Evolutionary conservation across 768 basidiomycete species (phyloP).

Genomic region (Amanita pallidorosea): DNA sequence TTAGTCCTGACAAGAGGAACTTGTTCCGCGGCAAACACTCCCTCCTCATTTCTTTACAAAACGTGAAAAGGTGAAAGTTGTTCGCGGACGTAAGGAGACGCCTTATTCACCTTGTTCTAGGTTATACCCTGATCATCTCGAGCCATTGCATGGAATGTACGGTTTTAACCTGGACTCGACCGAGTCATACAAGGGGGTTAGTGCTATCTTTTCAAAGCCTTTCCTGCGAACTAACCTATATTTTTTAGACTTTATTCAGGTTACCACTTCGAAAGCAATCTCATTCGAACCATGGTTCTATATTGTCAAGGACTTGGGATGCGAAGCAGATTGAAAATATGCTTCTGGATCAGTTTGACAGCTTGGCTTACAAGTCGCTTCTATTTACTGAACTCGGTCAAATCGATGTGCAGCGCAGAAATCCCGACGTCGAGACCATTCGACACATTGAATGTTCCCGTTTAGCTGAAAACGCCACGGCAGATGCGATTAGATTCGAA

Average conservation of each 20-base stretch:
- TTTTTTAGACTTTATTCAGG: constrained; percentile 31
- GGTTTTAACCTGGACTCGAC: constrained; percentile 21
- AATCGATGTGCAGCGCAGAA: constrained; percentile 18
- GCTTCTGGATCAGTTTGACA: constrained; percentile 20
- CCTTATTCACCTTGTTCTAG: constrained; percentile 14
- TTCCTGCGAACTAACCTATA: background rate
- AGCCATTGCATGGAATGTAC: constrained; percentile 26
- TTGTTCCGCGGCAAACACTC: constrained; percentile 22
- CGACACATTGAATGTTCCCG: constrained; percentile 18
- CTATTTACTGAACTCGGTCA: constrained; percentile 27
- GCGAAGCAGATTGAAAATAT: constrained; percentile 12
- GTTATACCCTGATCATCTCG: constrained; percentile 30
- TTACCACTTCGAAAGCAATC: constrained; percentile 27
- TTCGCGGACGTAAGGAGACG: background rate
- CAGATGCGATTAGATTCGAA: background rate
- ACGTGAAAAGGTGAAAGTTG: constrained; percentile 21
- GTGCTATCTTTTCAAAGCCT: constrained; percentile 7
- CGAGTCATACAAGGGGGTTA: constrained; percentile 28
- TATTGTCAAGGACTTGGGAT: constrained; percentile 16
- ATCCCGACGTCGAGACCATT: background rate
- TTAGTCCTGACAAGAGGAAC: constrained; percentile 34
- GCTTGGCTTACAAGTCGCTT: constrained; percentile 23
- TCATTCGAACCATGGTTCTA: constrained; percentile 13
- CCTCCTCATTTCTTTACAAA: constrained; percentile 19
- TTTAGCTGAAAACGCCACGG: background rate